Evolutionary conservation across 352 stramenopile genomes (phyloP).

Genomic region (Phytophthora sojae): DNA sequence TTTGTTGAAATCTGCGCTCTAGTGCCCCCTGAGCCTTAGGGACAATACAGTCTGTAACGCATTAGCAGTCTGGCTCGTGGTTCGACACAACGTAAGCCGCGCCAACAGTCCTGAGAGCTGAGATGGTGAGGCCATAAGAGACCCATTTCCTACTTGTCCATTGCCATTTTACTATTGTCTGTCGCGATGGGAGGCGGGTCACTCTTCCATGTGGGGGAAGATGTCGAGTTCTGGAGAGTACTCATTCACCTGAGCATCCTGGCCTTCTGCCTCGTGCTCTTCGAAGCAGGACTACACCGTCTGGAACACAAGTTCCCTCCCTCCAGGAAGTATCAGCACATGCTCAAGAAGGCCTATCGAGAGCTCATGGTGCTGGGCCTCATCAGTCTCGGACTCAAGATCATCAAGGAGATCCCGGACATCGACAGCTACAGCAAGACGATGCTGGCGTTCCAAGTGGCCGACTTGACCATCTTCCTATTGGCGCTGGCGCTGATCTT

Average conservation of each 20-base stretch:
- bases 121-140: background rate
- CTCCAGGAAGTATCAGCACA: slow-evolving; percentile 68
- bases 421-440: slow-evolving; percentile 40
- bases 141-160: background rate
- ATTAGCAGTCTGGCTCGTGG: background rate
- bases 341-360: slow-evolving; percentile 67
- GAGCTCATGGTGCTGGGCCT: slow-evolving; percentile 68
- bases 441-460: slow-evolving; percentile 58
- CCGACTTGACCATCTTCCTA: slow-evolving; percentile 64
- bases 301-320: slow-evolving; percentile 53
- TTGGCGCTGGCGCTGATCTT: slow-evolving; percentile 54
- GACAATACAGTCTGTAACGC: background rate
- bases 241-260: slow-evolving; percentile 55
- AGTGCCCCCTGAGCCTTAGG: background rate
- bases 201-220: slow-evolving; percentile 64
- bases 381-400: slow-evolving; percentile 60
- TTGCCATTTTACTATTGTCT: slow-evolving; percentile 15
- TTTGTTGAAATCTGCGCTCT: background rate
- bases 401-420: slow-evolving; percentile 44
- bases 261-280: slow-evolving; percentile 51
- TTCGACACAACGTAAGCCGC: background rate
- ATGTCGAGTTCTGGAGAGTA: slow-evolving; percentile 66
- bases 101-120: background rate
- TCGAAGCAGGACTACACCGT: slow-evolving; percentile 55
- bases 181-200: slow-evolving; percentile 43